phyloP scores from a whole-genome alignment of 129 eudicot species.

The Tagetes erecta region DNA sequence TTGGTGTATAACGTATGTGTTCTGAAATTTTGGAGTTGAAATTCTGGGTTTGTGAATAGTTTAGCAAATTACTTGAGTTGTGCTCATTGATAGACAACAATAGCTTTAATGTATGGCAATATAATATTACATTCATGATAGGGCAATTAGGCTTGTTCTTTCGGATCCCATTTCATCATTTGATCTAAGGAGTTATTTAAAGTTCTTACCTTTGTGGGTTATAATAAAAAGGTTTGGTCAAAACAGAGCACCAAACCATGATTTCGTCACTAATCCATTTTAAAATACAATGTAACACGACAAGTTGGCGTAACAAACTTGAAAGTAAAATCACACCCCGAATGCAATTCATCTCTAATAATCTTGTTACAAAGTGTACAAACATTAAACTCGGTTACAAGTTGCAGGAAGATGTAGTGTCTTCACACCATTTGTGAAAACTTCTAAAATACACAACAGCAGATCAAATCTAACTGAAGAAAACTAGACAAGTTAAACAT shows the following conservation, averaged over 20 bases:
- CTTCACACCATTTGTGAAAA: neutral
- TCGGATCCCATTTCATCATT: no score
- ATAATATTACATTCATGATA: neutral
- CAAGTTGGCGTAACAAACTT: no score
- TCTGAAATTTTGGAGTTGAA: constrained; percentile 33
- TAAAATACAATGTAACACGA: no score
- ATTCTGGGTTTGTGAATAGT: constrained; percentile 31
- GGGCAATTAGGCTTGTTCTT: no score
- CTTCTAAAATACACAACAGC: neutral
- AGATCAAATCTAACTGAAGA: constrained; percentile 5
- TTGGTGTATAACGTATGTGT: constrained; percentile 18
- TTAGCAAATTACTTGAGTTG: constrained; percentile 9
- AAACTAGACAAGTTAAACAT: constrained; percentile 24
- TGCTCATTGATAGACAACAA: constrained; percentile 1
- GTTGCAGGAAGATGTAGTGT: neutral
- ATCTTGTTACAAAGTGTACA: neutral
- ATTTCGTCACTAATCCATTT: no score
- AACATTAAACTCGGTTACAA: neutral
- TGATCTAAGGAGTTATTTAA: no score
- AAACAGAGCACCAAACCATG: no score
- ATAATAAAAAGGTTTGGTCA: no score
- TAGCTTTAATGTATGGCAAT: neutral
- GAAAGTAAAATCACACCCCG: neutral
- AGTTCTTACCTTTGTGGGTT: no score
- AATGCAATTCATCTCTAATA: neutral